These are phyloP conservation scores for Raphanus sativus DNA, from an alignment of 345 rosid genomes.

Conservation along the genomic window DNA sequence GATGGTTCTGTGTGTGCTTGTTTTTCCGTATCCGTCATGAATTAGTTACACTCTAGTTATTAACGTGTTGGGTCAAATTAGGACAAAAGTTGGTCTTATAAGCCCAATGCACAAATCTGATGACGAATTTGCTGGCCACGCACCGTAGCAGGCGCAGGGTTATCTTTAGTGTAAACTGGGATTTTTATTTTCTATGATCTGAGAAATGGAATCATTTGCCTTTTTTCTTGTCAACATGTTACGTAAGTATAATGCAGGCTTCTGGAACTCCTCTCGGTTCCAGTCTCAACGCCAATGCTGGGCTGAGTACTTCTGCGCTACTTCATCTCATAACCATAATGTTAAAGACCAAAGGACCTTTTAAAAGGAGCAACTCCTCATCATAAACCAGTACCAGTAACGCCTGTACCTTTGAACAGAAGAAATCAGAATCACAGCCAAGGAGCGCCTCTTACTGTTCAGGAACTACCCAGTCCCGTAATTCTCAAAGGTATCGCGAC, in stretches of 20 bases:
- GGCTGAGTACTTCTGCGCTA: neutral
- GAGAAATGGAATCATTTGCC: no score
- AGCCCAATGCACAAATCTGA: neutral
- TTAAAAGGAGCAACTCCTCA: constrained; percentile 12
- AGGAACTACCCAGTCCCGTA: constrained; percentile 48
- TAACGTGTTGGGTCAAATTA: neutral
- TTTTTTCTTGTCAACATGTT: neutral
- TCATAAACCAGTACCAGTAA: neutral
- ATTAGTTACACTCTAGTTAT: neutral
- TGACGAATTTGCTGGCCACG: neutral
- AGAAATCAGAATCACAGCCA: constrained; percentile 44
- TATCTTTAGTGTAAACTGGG: neutral
- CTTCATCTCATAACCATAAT: constrained; percentile 13
- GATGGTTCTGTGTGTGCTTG: neutral
- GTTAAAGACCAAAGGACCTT: constrained; percentile 19
- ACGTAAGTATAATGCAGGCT: constrained; percentile 39
- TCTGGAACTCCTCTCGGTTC: constrained; percentile 25
- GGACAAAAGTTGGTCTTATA: neutral
- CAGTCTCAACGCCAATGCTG: neutral
- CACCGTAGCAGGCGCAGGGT: neutral
- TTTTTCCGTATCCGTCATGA: neutral
- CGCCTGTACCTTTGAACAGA: neutral
- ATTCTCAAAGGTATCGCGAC: constrained; percentile 58
- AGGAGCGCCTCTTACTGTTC: constrained; percentile 45
- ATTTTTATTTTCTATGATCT: neutral